These are phyloP conservation scores for Daldinia childiae DNA, from an alignment of 495 filamentous ascomycete species.

Conservation along the genomic window DNA sequence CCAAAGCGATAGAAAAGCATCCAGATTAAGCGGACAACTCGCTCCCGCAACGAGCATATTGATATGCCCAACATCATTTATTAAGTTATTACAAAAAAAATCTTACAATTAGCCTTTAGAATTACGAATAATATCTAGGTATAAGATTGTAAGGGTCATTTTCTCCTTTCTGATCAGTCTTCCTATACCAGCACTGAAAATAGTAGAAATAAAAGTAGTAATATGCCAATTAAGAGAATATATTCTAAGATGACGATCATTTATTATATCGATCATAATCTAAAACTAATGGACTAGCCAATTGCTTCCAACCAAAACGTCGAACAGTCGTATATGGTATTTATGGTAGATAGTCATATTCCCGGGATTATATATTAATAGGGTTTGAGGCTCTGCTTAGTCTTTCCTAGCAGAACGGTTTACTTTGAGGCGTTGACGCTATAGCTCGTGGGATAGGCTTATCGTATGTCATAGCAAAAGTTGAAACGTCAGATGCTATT, in stretches of 20 bases:
- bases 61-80: background rate
- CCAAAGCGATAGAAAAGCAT: too few relatives aligned
- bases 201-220: background rate
- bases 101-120: background rate
- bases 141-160: background rate
- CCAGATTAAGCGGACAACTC: too few relatives aligned
- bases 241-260: background rate
- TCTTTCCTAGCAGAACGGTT: background rate
- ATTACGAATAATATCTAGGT: background rate
- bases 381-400: conserved; percentile 1
- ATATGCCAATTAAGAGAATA: background rate
- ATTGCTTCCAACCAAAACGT: conserved; percentile 6
- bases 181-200: background rate
- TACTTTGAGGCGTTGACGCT: background rate
- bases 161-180: background rate
- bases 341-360: conserved; percentile 1
- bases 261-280: conserved; percentile 3
- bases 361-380: conserved; percentile 5
- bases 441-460: background rate
- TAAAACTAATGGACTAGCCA: background rate
- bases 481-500: conserved; percentile 20
- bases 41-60: too few relatives aligned
- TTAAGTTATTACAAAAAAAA: background rate
- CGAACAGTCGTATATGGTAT: background rate
- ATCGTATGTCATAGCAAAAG: conserved; percentile 7